A percentile compares a stretch with the other conserved stretches of the same genome.
These are phyloP conservation scores for Anethum foeniculum DNA, from an alignment of 140 eudicot genomes.

Conservation along the genomic window DNA sequence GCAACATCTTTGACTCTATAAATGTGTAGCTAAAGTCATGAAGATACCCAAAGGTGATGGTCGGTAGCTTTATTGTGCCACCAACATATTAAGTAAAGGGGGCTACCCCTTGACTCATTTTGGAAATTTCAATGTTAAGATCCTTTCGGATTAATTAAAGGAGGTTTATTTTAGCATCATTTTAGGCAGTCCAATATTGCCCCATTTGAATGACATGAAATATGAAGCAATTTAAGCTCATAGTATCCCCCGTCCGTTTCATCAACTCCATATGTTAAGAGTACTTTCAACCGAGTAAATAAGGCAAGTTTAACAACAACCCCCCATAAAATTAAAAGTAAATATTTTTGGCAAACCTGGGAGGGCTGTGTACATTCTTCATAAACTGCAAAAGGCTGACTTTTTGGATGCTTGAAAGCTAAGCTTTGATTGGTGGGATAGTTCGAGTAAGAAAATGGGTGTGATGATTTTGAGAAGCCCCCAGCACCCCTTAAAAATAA, in stretches of 20 bases:
- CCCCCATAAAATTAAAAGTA: neutral
- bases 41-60: neutral
- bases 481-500: conserved; percentile 86
- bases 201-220: neutral
- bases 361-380: conserved; percentile 81
- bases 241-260: neutral
- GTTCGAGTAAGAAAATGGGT: conserved; percentile 58
- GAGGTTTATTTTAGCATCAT: neutral
- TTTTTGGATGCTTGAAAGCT: conserved; percentile 49
- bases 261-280: neutral
- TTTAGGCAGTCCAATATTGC: neutral
- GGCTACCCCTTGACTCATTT: neutral
- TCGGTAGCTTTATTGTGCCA: neutral
- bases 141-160: neutral
- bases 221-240: neutral
- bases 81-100: neutral
- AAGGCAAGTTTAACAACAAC: neutral
- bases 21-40: neutral
- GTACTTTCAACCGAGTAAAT: neutral
- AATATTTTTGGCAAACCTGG: conserved; percentile 44
- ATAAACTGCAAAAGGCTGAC: conserved; percentile 60
- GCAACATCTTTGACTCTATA: neutral
- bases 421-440: conserved; percentile 37
- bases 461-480: conserved; percentile 85
- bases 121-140: neutral